phyloP scores from a whole-genome alignment of 108 stramenopile species.

The Aurantiochytrium sp. region DNA sequence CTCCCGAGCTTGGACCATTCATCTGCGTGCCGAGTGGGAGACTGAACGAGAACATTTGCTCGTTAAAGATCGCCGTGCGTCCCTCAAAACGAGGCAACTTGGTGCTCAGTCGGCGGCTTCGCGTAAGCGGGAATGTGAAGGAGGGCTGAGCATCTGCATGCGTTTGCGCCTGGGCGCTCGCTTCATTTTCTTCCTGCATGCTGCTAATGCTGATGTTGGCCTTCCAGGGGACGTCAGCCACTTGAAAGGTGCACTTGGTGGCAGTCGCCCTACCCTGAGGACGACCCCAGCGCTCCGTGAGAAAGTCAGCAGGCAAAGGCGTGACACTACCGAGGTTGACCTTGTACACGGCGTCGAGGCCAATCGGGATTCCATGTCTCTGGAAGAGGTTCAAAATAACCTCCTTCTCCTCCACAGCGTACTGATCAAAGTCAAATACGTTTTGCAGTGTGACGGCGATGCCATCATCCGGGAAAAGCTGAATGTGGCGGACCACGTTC shows the following conservation, averaged over 20 bases:
- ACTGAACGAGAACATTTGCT: neutral
- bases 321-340: neutral
- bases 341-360: neutral
- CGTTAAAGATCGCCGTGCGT: neutral
- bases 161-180: neutral
- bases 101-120: neutral
- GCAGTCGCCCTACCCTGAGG: neutral
- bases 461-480: conserved; percentile 63
- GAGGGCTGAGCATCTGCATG: neutral
- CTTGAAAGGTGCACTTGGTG: neutral
- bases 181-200: neutral
- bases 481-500: conserved; percentile 64
- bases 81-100: neutral
- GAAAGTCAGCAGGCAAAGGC: neutral
- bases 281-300: neutral
- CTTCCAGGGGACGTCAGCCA: neutral
- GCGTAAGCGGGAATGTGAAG: neutral
- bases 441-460: conserved; percentile 61
- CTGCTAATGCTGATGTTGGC: neutral
- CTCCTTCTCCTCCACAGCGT: conserved; percentile 29
- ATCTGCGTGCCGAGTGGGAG: neutral
- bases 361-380: neutral
- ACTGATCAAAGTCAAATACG: conserved; percentile 70
- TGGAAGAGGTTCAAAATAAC: neutral
- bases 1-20: neutral